These are phyloP conservation scores for Neofusicoccum parvum DNA, from an alignment of 2,329 filamentous ascomycete species.

Conservation along the genomic window DNA sequence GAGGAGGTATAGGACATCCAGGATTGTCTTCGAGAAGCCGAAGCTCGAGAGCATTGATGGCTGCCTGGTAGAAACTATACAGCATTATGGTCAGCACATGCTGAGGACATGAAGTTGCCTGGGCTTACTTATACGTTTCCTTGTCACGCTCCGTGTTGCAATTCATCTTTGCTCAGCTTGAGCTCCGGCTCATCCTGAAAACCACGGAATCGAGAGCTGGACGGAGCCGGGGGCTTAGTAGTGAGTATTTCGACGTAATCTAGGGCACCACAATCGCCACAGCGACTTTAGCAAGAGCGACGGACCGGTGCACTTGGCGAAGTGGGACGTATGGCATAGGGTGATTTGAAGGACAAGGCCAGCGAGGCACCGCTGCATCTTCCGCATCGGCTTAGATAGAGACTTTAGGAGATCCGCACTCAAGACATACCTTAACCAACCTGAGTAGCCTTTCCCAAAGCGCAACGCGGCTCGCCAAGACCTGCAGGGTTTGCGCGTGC, in stretches of 20 bases:
- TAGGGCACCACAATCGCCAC: background rate
- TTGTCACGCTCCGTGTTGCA: constrained; percentile 9
- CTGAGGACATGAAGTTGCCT: background rate
- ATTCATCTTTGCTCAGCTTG: constrained; percentile 9
- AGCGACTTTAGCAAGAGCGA: background rate
- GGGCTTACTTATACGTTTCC: constrained; percentile 10
- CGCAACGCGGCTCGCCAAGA: background rate
- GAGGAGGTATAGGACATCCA: background rate
- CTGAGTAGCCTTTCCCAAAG: background rate
- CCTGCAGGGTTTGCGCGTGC: background rate
- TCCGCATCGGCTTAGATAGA: constrained; percentile 7
- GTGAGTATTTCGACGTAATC: background rate
- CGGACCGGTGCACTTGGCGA: background rate
- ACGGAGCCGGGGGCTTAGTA: background rate
- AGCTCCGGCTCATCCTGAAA: background rate
- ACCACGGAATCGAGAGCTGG: background rate
- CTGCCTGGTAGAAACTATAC: constrained; percentile 18
- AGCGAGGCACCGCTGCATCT: background rate
- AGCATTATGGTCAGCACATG: background rate
- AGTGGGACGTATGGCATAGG: background rate
- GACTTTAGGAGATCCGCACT: background rate
- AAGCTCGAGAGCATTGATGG: constrained; percentile 19
- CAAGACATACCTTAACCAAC: background rate
- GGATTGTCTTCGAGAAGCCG: constrained; percentile 2
- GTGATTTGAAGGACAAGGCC: background rate